Evolutionary conservation across 2,329 filamentous ascomycete species (phyloP).

Genomic region (Neopestalotiopsis sp.): DNA sequence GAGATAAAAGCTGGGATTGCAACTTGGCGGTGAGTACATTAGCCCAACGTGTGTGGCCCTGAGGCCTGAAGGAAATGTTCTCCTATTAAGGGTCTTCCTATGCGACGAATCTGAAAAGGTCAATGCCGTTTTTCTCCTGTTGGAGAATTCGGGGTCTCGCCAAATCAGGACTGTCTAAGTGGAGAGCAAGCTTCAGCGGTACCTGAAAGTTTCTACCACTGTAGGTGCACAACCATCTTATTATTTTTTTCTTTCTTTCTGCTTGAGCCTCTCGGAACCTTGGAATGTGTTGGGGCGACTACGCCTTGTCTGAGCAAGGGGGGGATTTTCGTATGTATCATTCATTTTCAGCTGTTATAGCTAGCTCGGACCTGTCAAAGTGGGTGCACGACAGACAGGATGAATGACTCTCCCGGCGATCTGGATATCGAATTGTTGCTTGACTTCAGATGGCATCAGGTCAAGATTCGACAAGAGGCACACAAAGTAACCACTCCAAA

Average conservation of each 20-base stretch:
- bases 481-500: not conserved
- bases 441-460: constrained; percentile 12
- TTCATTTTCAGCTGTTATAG: not conserved
- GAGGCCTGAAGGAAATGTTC: not conserved
- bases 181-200: constrained; percentile 13
- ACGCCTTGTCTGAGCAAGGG: not conserved
- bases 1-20: not conserved
- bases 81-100: constrained; percentile 9
- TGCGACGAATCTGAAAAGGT: constrained; percentile 6
- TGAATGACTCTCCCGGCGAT: not conserved
- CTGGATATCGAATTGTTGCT: not conserved
- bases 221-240: constrained; percentile 2
- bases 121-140: constrained; percentile 12
- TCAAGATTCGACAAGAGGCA: constrained; percentile 1
- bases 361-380: not conserved
- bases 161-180: constrained; percentile 8
- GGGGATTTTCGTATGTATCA: not conserved
- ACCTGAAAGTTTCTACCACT: constrained; percentile 8
- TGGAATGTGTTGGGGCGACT: not conserved
- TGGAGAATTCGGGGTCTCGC: constrained; percentile 16
- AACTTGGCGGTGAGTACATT: not conserved
- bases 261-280: constrained; percentile 4
- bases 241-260: not conserved
- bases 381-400: not conserved
- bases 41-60: not conserved